These are phyloP conservation scores for Barnettozyma vustinii DNA, from an alignment of 805 yeast species.

Conservation along the genomic window DNA sequence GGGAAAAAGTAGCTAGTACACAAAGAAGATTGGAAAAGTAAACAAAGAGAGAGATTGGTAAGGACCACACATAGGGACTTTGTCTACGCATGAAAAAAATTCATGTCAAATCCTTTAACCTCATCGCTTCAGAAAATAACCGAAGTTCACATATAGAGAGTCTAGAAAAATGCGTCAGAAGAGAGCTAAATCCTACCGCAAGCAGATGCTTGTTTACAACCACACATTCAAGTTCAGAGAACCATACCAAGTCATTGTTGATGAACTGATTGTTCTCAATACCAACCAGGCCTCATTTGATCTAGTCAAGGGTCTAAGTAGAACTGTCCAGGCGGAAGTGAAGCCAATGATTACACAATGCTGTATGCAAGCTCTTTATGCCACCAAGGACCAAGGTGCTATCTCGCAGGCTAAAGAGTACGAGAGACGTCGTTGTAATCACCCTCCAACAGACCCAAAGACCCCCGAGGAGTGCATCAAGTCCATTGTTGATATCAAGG, in stretches of 20 bases:
- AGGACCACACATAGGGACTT: background rate
- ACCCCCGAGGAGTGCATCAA: conserved; percentile 72
- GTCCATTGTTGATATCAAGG: conserved; percentile 63
- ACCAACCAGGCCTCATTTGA: conserved; percentile 68
- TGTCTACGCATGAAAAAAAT: background rate
- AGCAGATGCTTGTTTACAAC: conserved; percentile 81
- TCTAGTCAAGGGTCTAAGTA: conserved; percentile 68
- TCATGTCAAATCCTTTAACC: background rate
- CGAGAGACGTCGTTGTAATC: conserved; percentile 93
- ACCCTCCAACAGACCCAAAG: conserved; percentile 55
- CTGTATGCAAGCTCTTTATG: conserved; percentile 81
- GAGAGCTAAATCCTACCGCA: conserved; percentile 89
- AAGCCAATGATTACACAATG: conserved; percentile 96
- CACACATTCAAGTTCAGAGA: conserved; percentile 89
- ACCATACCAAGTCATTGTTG: conserved; percentile 88
- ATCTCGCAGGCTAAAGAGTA: conserved; percentile 74
- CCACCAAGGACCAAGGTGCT: conserved; percentile 64
- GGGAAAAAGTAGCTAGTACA: background rate
- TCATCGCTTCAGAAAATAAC: background rate
- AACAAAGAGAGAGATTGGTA: background rate
- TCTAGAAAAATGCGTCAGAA: conserved; percentile 75
- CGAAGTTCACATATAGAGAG: background rate
- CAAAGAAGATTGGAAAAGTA: background rate
- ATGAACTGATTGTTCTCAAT: conserved; percentile 66
- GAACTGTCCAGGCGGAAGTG: conserved; percentile 79